phyloP scores from a whole-genome alignment of 192 early-diverging fungal genomes.

The Dispira parvispora region DNA sequence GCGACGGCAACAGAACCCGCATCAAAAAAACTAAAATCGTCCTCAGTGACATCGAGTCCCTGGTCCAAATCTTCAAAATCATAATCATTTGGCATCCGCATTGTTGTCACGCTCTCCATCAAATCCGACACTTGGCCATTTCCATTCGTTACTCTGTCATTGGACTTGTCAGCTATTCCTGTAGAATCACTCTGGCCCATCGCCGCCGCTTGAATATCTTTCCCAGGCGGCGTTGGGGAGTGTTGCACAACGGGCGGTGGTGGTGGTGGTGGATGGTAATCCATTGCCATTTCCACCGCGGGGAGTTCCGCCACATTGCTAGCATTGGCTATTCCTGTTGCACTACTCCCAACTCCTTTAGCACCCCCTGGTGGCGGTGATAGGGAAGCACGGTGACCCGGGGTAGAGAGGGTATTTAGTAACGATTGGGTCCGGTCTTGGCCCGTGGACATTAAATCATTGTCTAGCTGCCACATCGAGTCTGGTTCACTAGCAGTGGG shows the following conservation, averaged over 20 bases:
- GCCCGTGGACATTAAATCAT: too few species aligned
- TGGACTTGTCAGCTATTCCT: neutral
- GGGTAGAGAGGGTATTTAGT: too few species aligned
- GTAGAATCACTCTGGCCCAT: neutral
- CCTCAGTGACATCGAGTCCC: constrained; percentile 4
- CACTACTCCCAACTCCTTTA: too few species aligned
- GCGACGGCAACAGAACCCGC: neutral
- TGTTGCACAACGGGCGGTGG: neutral
- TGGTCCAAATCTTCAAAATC: constrained; percentile 9
- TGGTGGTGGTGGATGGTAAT: neutral
- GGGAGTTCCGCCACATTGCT: too few species aligned
- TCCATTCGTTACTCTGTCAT: neutral
- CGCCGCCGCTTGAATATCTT: neutral
- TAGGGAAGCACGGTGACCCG: too few species aligned
- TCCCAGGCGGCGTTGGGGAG: neutral
- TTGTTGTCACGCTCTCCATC: neutral
- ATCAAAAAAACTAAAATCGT: constrained; percentile 11
- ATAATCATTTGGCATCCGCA: neutral
- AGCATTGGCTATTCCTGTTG: too few species aligned
- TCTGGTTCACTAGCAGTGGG: too few species aligned
- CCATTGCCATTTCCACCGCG: neutral
- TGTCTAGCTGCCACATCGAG: too few species aligned
- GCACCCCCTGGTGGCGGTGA: too few species aligned
- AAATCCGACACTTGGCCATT: neutral
- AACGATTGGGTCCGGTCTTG: too few species aligned